phyloP scores from a whole-genome alignment of 768 basidiomycete genomes.

The Lyophyllum semitale region DNA sequence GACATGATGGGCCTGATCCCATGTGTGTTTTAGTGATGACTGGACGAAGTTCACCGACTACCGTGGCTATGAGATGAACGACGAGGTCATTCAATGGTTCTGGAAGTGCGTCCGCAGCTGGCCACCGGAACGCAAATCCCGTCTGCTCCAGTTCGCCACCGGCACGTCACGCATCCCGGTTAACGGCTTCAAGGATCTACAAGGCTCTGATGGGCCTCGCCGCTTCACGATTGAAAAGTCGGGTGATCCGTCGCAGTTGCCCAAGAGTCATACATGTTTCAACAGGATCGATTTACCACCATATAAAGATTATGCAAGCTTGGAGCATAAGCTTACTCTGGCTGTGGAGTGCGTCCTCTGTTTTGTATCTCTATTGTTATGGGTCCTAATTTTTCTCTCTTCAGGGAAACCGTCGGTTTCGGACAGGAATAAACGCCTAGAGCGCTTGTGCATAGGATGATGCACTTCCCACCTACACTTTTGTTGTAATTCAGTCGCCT shows the following conservation, averaged over 20 bases:
- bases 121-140: slow-evolving; percentile 98
- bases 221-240: slow-evolving; percentile 99
- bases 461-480: slow-evolving; percentile 10
- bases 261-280: slow-evolving; percentile 97
- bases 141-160: slow-evolving; percentile 94
- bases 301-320: slow-evolving; percentile 91
- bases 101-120: slow-evolving; percentile 98
- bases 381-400: slow-evolving; percentile 13
- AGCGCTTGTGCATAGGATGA: not conserved
- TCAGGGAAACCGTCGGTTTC: slow-evolving; percentile 90
- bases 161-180: slow-evolving; percentile 97
- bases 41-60: slow-evolving; percentile 99
- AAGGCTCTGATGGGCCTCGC: slow-evolving; percentile 95
- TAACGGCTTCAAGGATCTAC: slow-evolving; percentile 98
- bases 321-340: slow-evolving; percentile 94
- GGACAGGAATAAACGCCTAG: slow-evolving; percentile 73
- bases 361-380: slow-evolving; percentile 11
- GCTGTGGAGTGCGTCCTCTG: slow-evolving; percentile 80
- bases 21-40: slow-evolving; percentile 63
- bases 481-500: slow-evolving; percentile 12
- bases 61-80: slow-evolving; percentile 92
- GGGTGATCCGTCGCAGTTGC: slow-evolving; percentile 93
- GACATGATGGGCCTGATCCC: not conserved
- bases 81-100: slow-evolving; percentile 99
- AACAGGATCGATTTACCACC: slow-evolving; percentile 96